phyloP scores from a whole-genome alignment of 192 early-diverging fungal species.

The Coemansia sp. region DNA sequence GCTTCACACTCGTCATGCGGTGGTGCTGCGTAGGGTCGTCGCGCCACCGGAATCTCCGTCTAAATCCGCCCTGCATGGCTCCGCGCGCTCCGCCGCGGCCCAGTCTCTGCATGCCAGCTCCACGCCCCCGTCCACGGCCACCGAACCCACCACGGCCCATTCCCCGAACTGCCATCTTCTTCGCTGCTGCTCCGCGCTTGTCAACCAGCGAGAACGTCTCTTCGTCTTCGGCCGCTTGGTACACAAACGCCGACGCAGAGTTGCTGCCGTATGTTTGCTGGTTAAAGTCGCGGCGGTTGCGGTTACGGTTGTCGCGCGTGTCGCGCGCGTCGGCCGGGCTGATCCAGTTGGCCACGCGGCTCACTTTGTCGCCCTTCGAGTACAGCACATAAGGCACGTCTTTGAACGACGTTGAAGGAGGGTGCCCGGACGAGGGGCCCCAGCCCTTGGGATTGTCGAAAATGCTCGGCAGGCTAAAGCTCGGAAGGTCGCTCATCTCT shows the following conservation, averaged over 20 bases:
- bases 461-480: slow-evolving; percentile 77
- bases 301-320: slow-evolving; percentile 50
- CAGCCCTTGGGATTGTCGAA: slow-evolving; percentile 83
- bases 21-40: slow-evolving; percentile 68
- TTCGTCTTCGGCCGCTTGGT: slow-evolving; percentile 89
- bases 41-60: slow-evolving; percentile 43
- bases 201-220: slow-evolving; percentile 88
- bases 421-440: slow-evolving; percentile 73
- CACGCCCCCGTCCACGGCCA: slow-evolving; percentile 44
- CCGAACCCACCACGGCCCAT: slow-evolving; percentile 31
- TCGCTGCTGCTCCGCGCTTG: slow-evolving; percentile 25
- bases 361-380: slow-evolving; percentile 93
- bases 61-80: slow-evolving; percentile 27
- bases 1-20: slow-evolving; percentile 82
- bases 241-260: slow-evolving; percentile 80
- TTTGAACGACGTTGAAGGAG: slow-evolving; percentile 59
- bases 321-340: slow-evolving; percentile 65
- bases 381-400: slow-evolving; percentile 95
- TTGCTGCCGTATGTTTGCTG: slow-evolving; percentile 85
- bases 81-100: slow-evolving; percentile 51
- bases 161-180: slow-evolving; percentile 31
- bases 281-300: slow-evolving; percentile 43
- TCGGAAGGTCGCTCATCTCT: slow-evolving; percentile 48
- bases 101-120: slow-evolving; percentile 36
- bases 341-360: slow-evolving; percentile 93